phyloP scores from a whole-genome alignment of 2,329 filamentous ascomycete species.

The Clarireedia hainanense region DNA sequence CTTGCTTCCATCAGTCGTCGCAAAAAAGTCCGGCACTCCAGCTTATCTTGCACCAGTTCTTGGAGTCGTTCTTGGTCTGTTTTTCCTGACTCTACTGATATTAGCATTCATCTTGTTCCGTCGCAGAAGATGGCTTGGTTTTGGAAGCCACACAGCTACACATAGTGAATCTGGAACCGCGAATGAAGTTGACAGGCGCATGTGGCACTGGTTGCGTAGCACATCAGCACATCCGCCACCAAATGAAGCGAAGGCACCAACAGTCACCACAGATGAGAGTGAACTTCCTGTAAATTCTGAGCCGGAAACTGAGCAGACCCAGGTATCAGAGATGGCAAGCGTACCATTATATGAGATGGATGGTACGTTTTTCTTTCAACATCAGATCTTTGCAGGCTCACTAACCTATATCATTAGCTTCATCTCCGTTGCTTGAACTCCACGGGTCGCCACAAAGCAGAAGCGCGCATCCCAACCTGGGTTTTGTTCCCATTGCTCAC shows the following conservation, averaged over 20 bases:
- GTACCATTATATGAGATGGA: slow-evolving; percentile 29
- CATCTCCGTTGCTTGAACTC: slow-evolving; percentile 20
- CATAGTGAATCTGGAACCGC: slow-evolving; percentile 22
- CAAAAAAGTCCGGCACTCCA: slow-evolving; percentile 33
- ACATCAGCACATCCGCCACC: slow-evolving; percentile 6
- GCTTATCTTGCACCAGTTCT: slow-evolving; percentile 54
- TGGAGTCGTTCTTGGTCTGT: slow-evolving; percentile 51
- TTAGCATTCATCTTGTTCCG: slow-evolving; percentile 47
- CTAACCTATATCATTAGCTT: slow-evolving; percentile 15
- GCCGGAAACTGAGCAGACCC: slow-evolving; percentile 16
- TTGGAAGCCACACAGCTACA: slow-evolving; percentile 8
- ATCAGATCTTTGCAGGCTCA: neutral
- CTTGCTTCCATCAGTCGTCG: slow-evolving; percentile 8
- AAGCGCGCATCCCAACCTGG: neutral
- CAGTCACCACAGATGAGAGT: slow-evolving; percentile 25
- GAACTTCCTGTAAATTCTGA: slow-evolving; percentile 9
- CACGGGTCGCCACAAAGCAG: slow-evolving; percentile 1
- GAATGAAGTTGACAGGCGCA: slow-evolving; percentile 17
- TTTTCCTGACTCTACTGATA: slow-evolving; percentile 44
- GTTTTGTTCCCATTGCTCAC: slow-evolving; percentile 13
- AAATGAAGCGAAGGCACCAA: slow-evolving; percentile 22
- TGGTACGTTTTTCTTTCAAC: slow-evolving; percentile 21
- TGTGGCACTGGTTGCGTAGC: slow-evolving; percentile 24
- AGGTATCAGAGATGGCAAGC: slow-evolving; percentile 19
- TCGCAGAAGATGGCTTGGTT: slow-evolving; percentile 30